phyloP scores from a whole-genome alignment of 768 basidiomycete species.

The Termitomyces bulborhizus region DNA sequence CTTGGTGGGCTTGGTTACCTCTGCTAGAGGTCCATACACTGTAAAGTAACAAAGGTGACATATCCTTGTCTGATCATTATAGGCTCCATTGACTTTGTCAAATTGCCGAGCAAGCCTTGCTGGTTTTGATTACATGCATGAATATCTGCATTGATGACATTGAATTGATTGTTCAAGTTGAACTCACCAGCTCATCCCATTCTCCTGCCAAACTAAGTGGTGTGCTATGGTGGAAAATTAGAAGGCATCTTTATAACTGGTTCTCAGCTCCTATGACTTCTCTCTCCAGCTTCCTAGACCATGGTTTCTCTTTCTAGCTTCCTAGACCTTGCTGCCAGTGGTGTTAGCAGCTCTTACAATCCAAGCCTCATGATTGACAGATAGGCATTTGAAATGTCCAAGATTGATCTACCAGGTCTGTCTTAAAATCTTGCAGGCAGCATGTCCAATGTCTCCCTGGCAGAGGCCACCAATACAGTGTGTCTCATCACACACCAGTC shows the following conservation, averaged over 20 bases:
- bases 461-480: neutral
- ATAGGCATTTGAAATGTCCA: slow-evolving; percentile 89
- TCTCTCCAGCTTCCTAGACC: slow-evolving; percentile 12
- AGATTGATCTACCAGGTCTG: slow-evolving; percentile 36
- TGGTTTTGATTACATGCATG: slow-evolving; percentile 99
- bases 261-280: slow-evolving; percentile 68
- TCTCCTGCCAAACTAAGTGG: slow-evolving; percentile 74
- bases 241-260: slow-evolving; percentile 82
- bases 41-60: too few relatives aligned
- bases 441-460: slow-evolving; percentile 33
- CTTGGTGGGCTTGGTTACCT: too few relatives aligned
- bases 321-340: slow-evolving; percentile 4
- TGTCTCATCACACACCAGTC: too few relatives aligned
- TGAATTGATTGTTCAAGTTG: slow-evolving; percentile 83
- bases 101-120: slow-evolving; percentile 93
- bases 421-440: slow-evolving; percentile 22
- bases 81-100: slow-evolving; percentile 41
- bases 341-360: slow-evolving; percentile 38
- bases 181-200: slow-evolving; percentile 54
- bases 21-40: too few relatives aligned
- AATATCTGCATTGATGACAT: slow-evolving; percentile 96
- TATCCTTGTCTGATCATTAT: too few relatives aligned
- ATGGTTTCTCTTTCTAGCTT: neutral
- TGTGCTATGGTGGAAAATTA: slow-evolving; percentile 87
- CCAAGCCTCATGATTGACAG: slow-evolving; percentile 64